phyloP scores from a whole-genome alignment of 169 alveolate species.

The Eimeria praecox region DNA sequence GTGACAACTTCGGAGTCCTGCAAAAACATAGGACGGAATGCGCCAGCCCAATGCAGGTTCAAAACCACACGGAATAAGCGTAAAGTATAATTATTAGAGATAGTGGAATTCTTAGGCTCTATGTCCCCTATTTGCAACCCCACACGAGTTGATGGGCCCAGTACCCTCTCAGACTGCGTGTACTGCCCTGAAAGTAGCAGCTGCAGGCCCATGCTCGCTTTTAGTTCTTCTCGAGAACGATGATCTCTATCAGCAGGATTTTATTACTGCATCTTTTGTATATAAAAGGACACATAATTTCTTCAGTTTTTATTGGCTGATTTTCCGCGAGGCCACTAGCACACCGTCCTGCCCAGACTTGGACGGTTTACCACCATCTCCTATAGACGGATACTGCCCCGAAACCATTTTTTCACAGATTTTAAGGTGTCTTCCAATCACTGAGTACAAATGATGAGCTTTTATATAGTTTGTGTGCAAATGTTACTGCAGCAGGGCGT shows the following conservation, averaged over 20 bases:
- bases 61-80: background rate
- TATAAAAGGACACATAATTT: background rate
- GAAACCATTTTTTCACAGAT: background rate
- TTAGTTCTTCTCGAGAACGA: background rate
- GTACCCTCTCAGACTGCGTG: background rate
- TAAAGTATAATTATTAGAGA: background rate
- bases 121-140: slow-evolving; percentile 20
- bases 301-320: background rate
- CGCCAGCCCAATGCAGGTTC: background rate
- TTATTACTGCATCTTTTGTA: background rate
- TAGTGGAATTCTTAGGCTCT: background rate
- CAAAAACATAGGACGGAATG: background rate
- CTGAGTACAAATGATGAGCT: background rate
- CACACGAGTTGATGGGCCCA: slow-evolving; percentile 9
- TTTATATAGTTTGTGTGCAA: background rate
- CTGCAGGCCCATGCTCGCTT: background rate
- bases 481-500: background rate
- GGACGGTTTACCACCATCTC: background rate
- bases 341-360: background rate
- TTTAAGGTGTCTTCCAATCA: background rate
- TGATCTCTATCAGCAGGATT: background rate
- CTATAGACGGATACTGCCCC: too few species aligned
- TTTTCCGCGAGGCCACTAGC: background rate
- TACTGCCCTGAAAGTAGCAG: background rate
- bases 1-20: background rate